Evolutionary conservation across 495 filamentous ascomycete genomes (phyloP).

Genomic region (Glutinoglossum americanum): DNA sequence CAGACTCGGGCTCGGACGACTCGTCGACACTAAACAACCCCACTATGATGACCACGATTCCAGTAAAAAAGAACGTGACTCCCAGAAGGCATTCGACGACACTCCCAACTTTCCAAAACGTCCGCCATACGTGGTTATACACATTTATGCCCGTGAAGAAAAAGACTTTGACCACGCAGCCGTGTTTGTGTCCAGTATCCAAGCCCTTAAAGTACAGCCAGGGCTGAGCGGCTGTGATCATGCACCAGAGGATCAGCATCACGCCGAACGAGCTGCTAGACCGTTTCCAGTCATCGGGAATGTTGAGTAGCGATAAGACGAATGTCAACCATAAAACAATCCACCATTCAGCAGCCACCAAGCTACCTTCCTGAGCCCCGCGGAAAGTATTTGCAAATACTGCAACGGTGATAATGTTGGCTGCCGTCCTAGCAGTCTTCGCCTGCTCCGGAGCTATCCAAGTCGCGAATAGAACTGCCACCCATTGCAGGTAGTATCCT

Average conservation of each 20-base stretch:
- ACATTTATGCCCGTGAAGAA: background rate
- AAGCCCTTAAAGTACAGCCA: background rate
- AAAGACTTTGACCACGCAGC: background rate
- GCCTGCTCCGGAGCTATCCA: background rate
- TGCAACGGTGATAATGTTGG: background rate
- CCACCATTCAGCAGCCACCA: background rate
- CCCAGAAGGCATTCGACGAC: background rate
- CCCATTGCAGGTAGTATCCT: conserved; percentile 19
- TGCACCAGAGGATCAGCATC: background rate
- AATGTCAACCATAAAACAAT: background rate
- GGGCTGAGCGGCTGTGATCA: background rate
- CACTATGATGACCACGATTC: background rate
- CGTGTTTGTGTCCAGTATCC: background rate
- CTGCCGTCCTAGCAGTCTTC: background rate
- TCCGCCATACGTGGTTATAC: background rate
- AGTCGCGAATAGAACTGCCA: conserved; percentile 12
- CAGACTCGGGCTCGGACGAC: background rate
- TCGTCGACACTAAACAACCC: background rate
- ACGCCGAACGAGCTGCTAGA: background rate
- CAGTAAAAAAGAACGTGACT: background rate
- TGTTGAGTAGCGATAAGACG: background rate
- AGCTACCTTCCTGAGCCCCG: background rate
- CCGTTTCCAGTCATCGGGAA: background rate
- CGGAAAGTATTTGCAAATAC: background rate
- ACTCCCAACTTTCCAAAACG: background rate